phyloP scores from a whole-genome alignment of 345 rosid genomes.

The Rhodamnia rubescens region DNA sequence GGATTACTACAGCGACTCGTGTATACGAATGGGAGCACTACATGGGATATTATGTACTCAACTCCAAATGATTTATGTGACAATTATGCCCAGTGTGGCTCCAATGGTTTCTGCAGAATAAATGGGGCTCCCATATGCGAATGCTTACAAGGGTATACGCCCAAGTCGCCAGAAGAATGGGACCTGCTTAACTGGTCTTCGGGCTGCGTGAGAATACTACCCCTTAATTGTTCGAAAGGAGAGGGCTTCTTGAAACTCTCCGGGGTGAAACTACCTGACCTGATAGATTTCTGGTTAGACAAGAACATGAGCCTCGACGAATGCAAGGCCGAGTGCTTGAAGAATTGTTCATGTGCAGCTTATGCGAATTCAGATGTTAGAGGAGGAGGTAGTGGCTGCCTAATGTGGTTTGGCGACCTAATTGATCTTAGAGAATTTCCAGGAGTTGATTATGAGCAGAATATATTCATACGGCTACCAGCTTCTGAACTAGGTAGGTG shows the following conservation, averaged over 20 bases:
- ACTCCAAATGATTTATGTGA: background rate
- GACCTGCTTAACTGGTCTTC: constrained; percentile 8
- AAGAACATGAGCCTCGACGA: constrained; percentile 5
- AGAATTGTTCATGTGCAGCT: constrained; percentile 26
- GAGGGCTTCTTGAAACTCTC: constrained; percentile 3
- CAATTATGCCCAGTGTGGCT: background rate
- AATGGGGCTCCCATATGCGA: background rate
- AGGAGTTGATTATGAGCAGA: background rate
- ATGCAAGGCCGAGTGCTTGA: constrained; percentile 10
- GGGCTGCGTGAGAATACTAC: background rate
- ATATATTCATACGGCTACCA: background rate
- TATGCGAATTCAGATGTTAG: constrained; percentile 13
- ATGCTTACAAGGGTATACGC: constrained; percentile 26
- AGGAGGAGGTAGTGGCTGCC: constrained; percentile 19
- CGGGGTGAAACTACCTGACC: constrained; percentile 8
- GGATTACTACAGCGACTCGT: background rate
- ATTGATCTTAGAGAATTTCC: background rate
- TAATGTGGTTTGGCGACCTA: constrained; percentile 11
- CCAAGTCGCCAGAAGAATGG: constrained; percentile 19
- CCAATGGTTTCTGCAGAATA: background rate
- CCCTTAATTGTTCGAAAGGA: background rate
- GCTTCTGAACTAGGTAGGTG: background rate
- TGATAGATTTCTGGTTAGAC: background rate
- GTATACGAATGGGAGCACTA: background rate
- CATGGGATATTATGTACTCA: background rate